Base-by-base conservation (phyloP, 2,329 filamentous ascomycete genomes). In the Cladosporium sp. region DNA sequence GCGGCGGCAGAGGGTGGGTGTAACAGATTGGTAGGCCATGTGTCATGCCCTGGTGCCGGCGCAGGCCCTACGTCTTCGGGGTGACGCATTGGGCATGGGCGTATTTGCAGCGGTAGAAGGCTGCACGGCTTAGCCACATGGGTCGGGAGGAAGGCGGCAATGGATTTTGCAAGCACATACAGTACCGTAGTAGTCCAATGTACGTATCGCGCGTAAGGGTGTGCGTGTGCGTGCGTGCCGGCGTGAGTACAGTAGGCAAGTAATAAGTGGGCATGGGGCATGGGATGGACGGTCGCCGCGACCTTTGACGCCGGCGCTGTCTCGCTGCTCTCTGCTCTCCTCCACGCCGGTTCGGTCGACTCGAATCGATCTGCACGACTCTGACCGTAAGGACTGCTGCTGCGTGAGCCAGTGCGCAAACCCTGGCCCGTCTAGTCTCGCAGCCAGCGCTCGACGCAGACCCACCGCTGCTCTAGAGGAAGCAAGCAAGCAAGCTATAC, bases 361-460 rank as follows among this genome's bases (percentile, higher is more conserved):
- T 40, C 60, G 49, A 40, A 55, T 62, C 60, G 60, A 62, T 62
- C 60, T 53, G 60, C 60, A 62, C 44, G 29, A 63, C 33, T 56
- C 61, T 63, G 61, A 63, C 61, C 50, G 61, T 52, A 62, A 46
- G 40, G 40, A 46, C 40, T 46, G 40, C 40, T 46, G 40, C 40
- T 46, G n/a, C 40, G 40, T 46, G 40, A 46, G 40, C 49, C 21
- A 23, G 33, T 55, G 49, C 23, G 52, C 61, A 52, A 63, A 62
- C 60, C 60, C 61, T 63, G 49, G 61, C 49, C 60, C 33, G 56
- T 37, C 56, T 59, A 46, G 56, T 59, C 33, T 59, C 23, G 56
- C 23, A 59, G 56, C 56, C 35, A 59, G 56, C 56, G 26, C 28
- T 31, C 49, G 35, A 56, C 23, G 10, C n/a, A 37, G 61, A 63